Conservation (phyloP, 768 basidiomycete species). For the Podaxis pistillaris region DNA sequence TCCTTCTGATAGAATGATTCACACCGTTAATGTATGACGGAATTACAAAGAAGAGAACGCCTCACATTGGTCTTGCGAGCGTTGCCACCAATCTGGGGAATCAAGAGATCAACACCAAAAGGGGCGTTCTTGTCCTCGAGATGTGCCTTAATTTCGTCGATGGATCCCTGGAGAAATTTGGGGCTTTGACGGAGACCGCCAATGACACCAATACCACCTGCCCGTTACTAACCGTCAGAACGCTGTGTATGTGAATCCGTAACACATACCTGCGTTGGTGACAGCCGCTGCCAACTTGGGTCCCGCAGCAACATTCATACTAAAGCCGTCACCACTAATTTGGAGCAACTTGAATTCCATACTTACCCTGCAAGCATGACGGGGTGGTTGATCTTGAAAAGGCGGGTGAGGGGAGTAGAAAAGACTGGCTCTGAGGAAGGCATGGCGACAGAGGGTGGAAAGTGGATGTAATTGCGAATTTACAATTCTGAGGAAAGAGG, state of each 20-base stretch:
- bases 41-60: slow-evolving; percentile 11
- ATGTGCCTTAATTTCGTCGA: slow-evolving; percentile 70
- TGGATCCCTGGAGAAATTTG: slow-evolving; percentile 62
- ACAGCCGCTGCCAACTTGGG: slow-evolving; percentile 84
- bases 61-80: slow-evolving; percentile 79
- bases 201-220: slow-evolving; percentile 82
- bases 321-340: slow-evolving; percentile 20
- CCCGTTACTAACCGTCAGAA: neutral
- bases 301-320: slow-evolving; percentile 87
- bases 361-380: slow-evolving; percentile 75
- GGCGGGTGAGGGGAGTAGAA: slow-evolving; percentile 67
- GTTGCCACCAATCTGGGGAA: slow-evolving; percentile 79
- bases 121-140: slow-evolving; percentile 75
- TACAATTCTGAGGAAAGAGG: neutral
- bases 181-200: slow-evolving; percentile 78
- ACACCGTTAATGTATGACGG: neutral
- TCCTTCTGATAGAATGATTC: slow-evolving; percentile 41
- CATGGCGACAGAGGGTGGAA: slow-evolving; percentile 39
- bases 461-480: neutral
- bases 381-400: slow-evolving; percentile 80
- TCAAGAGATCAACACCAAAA: slow-evolving; percentile 79
- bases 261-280: slow-evolving; percentile 74
- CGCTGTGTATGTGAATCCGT: neutral
- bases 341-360: slow-evolving; percentile 13
- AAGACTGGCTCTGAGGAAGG: slow-evolving; percentile 66